Percentiles rank a stretch among this genome's conserved stretches.
Conservation (phyloP, 805 yeast species). For the Candida parachauliodes region DNA sequence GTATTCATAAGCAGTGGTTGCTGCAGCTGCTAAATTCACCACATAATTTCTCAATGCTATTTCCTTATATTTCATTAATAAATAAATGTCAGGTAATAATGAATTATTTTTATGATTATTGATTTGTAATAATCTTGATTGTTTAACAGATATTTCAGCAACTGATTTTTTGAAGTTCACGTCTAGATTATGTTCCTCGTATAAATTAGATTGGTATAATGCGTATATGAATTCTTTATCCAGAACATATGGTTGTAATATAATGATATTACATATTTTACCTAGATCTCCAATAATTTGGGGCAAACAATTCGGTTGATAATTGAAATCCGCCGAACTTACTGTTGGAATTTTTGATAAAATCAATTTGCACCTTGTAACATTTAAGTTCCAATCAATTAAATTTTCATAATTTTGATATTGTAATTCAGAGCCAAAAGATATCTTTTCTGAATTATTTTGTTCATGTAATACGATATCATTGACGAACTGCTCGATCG, state of each 20-base stretch:
- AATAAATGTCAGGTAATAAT: constrained; percentile 15
- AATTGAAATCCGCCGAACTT: constrained; percentile 30
- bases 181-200: constrained; percentile 47
- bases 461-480: constrained; percentile 38
- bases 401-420: constrained; percentile 40
- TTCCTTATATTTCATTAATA: constrained; percentile 37
- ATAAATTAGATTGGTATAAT: constrained; percentile 40
- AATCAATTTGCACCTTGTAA: constrained; percentile 46
- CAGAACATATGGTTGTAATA: constrained; percentile 38
- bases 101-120: constrained; percentile 20
- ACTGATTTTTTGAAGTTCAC: constrained; percentile 41
- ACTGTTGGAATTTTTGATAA: constrained; percentile 37
- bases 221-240: constrained; percentile 41
- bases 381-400: constrained; percentile 52
- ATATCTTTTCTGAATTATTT: constrained; percentile 30
- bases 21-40: constrained; percentile 52
- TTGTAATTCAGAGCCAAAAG: constrained; percentile 36
- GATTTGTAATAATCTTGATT: constrained; percentile 40
- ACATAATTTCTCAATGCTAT: constrained; percentile 48
- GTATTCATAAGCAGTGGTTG: constrained; percentile 51
- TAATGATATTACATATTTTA: constrained; percentile 33
- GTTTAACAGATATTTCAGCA: constrained; percentile 48
- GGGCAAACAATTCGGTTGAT: constrained; percentile 31
- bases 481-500: constrained; percentile 42
- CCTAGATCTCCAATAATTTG: constrained; percentile 43